Evolutionary conservation across 1,284 basidiomycete species (phyloP), one percentile per base, ranked within the genome.

Genomic region (Trichosporon coremiiforme): DNA sequence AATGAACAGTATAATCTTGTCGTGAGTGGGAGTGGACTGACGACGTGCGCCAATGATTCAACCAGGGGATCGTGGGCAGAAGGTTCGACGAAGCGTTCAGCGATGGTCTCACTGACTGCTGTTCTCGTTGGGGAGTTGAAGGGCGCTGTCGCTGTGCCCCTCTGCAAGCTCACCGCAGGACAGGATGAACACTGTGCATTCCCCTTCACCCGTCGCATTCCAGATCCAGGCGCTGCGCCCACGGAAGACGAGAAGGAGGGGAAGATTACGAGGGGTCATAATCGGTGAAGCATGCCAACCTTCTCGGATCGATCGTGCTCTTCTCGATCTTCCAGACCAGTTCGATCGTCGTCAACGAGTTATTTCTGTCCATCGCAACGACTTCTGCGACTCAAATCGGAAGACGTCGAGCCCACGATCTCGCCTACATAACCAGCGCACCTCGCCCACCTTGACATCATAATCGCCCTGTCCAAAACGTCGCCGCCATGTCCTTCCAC

Each of bases 1-100:
- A 7, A 53, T 53, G 50, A 53, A 53, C 50, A 53, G 20, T 53
- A 53, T 53, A 53, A 53, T 53, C 50, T 53, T 53, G 50, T 53
- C 50, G 41, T 38, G 13, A n/a, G 41, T 45, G 41, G 41, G 17
- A 12, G 38, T 41, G 4, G 38, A 41, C 38, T 41, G 38, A 41
- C 38, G 15, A 15, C 33, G 9, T 35, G 33, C 6, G 33, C 6
- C 33, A 10, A 35, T 10, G 33, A 6, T 35, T 35, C 33, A 35
- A 6, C 7, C 7, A 35, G 33, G 33, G 33, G 33, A 10, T 10
- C 38, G 38, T 15, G 9, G 38, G 13, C 9, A 45, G 41, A 45
- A n/a, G 41, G 4, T 17, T 6, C 36, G 10, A 13, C 36, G 36
- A 38, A 36, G 41, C 17, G 41, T 45, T n/a, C 41, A 3, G 17